Base-by-base conservation (phyloP, 805 yeast species). In the Sugiyamaella floridensis region DNA sequence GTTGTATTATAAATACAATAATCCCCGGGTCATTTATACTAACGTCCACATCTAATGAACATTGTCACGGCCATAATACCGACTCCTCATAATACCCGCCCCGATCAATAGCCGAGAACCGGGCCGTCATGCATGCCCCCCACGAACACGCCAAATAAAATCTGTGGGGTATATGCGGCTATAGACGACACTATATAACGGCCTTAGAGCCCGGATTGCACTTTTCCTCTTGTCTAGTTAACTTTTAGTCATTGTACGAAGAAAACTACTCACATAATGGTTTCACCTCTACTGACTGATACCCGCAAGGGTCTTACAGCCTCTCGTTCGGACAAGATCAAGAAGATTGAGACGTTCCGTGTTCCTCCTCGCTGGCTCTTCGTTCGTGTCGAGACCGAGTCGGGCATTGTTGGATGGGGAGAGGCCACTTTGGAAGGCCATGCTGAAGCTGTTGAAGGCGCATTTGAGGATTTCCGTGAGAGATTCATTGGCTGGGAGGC, bases 391-490 rank as follows among this genome's bases (percentile, higher is more conserved):
- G 64, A 60, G 47, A 59, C 63, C 32, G 62, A 52, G 26, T 52
- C 53, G 10, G 67, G 67, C 42, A 55, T 55, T 43, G 62, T 57
- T 9, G 67, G 67, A 41, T 64, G 67, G 67, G 67, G 67, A 29
- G 67, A 64, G 50, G 65, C 62, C 40, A 60, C 67, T 18, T 57
- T 65, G 18, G 69, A 65, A 53, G 69, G 69, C 16, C 69, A 65
- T 48, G 43, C 61, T 16, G 69, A 65, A 49, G 69, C 69, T 15
- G 64, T 65, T 42, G 69, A 65, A 48, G 69, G 68, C 0, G 65
- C 67, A 1, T 58, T 65, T 47, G 66, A 58, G 11, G 67, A 62
- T 47, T 60, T 65, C 49, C 53, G 58, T 32, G 66, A 60, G 43
- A 58, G 69, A 10, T 65, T 65, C 52, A 51, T 64, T 42, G 69